These are phyloP conservation scores for Tephrocybe sp. DNA, from an alignment of 768 basidiomycete species.

Conservation along the genomic window DNA sequence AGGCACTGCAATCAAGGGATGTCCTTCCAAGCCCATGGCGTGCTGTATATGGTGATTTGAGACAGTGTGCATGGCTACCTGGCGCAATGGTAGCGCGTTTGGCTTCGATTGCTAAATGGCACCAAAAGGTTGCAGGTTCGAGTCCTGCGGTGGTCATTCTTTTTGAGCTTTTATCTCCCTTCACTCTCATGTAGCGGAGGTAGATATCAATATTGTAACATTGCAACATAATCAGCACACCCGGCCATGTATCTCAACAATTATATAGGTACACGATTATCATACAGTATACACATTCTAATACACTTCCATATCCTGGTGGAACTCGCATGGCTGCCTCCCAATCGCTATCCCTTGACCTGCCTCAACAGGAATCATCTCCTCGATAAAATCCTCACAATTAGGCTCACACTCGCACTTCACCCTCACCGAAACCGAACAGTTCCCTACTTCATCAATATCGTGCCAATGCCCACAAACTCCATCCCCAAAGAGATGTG, in stretches of 20 bases:
- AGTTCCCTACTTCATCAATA: conserved; percentile 54
- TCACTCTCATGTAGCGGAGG: not conserved
- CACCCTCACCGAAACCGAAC: conserved; percentile 43
- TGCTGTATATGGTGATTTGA: too few species aligned
- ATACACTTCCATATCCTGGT: conserved; percentile 32
- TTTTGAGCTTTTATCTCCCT: not conserved
- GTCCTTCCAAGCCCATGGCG: too few species aligned
- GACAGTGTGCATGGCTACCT: conserved; percentile 60
- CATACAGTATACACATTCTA: conserved; percentile 1
- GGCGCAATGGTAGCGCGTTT: conserved; percentile 95
- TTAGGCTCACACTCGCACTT: conserved; percentile 28
- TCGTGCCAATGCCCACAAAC: conserved; percentile 63
- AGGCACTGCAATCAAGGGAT: too few species aligned
- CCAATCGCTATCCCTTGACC: conserved; percentile 62
- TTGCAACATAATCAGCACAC: not conserved
- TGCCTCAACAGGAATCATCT: conserved; percentile 30
- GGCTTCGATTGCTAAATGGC: conserved; percentile 76
- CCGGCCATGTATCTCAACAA: not conserved
- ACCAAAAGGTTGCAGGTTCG: conserved; percentile 98
- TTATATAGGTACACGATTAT: conserved; percentile 9
- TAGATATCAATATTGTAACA: not conserved
- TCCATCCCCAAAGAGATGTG: conserved; percentile 61
- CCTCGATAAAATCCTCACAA: conserved; percentile 26
- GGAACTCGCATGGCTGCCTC: conserved; percentile 60
- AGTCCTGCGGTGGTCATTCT: conserved; percentile 86